Evolutionary conservation across 768 basidiomycete genomes (phyloP).

Genomic region (Hericium alpestre): DNA sequence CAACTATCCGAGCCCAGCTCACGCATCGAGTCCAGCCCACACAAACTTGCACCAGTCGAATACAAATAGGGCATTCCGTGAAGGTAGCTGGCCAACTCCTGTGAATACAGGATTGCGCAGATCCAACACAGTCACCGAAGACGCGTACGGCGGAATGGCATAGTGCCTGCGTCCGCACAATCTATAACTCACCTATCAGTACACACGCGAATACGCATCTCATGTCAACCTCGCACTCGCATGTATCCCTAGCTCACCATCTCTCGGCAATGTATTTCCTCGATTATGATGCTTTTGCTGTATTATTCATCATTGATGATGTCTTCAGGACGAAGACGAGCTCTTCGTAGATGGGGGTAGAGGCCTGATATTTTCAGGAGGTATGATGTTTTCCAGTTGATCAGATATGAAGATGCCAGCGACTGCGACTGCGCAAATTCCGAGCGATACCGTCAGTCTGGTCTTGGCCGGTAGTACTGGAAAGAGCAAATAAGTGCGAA

Average conservation of each 20-base stretch:
- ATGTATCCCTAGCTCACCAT: background rate
- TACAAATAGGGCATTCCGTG: too few species aligned
- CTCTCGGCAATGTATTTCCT: background rate
- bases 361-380: constrained; percentile 6
- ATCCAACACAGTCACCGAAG: background rate
- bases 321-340: background rate
- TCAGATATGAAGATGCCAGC: constrained; percentile 22
- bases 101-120: too few species aligned
- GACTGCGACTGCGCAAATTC: constrained; percentile 20
- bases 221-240: background rate
- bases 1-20: background rate
- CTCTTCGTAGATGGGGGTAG: background rate
- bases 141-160: constrained; percentile 2
- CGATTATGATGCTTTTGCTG: background rate
- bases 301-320: background rate
- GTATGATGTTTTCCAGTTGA: constrained; percentile 18
- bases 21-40: too few species aligned
- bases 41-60: too few species aligned
- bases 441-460: constrained; percentile 22
- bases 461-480: constrained; percentile 24
- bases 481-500: background rate
- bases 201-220: background rate
- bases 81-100: too few species aligned
- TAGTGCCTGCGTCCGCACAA: background rate
- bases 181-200: background rate